Conservation (phyloP, 75 land plant species). For the Isoetes taiwanensis region DNA sequence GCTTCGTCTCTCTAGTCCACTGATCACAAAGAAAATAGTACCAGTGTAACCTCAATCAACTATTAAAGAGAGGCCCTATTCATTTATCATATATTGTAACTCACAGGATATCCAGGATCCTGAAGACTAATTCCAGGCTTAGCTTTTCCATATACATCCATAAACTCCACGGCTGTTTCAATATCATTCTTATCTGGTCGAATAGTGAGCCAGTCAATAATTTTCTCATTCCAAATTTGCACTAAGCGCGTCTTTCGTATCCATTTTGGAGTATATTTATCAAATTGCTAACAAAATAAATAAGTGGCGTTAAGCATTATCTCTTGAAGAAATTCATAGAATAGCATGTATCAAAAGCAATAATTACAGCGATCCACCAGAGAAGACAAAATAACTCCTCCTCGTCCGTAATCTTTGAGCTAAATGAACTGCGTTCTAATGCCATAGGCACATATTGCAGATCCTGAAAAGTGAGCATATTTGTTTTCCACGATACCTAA, state of each 20-base stretch:
- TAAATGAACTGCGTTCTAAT: conserved; percentile 57
- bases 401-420: conserved; percentile 51
- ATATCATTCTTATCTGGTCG: conserved; percentile 60
- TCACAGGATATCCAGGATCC: conserved; percentile 56
- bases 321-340: neutral
- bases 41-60: neutral
- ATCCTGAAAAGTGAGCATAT: conserved; percentile 49
- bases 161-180: conserved; percentile 55
- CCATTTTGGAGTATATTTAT: conserved; percentile 45
- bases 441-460: conserved; percentile 58
- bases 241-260: conserved; percentile 36
- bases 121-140: conserved; percentile 65
- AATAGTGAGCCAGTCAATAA: conserved; percentile 73
- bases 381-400: conserved; percentile 70
- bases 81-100: conserved; percentile 3
- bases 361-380: conserved; percentile 67
- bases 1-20: conserved; percentile 85
- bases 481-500: conserved; percentile 76
- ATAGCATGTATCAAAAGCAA: neutral
- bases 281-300: conserved; percentile 26
- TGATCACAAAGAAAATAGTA: conserved; percentile 1
- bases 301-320: neutral
- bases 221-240: conserved; percentile 34
- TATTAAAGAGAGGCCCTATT: neutral
- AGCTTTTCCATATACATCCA: conserved; percentile 76